phyloP scores from a whole-genome alignment of 192 early-diverging fungal genomes.

The Rhizophagus prolifer region DNA sequence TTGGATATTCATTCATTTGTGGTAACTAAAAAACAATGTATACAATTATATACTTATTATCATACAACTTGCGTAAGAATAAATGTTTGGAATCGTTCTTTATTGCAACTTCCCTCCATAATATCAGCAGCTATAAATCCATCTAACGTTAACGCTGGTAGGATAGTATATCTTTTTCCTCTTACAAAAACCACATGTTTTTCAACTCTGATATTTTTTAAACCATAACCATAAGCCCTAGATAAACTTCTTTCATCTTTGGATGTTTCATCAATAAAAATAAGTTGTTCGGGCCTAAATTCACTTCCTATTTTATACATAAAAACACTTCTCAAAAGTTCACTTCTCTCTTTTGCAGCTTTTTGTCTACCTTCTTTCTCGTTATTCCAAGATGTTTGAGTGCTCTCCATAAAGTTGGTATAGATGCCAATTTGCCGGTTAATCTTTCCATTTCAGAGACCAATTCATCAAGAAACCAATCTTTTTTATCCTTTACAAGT shows the following conservation, averaged over 20 bases:
- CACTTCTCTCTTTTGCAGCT: not conserved
- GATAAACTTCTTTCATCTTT: slow-evolving; percentile 7
- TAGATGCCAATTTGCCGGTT: not conserved
- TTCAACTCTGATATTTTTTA: not conserved
- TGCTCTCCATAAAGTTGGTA: not conserved
- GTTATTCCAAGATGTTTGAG: slow-evolving; percentile 2
- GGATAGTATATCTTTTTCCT: slow-evolving; percentile 3
- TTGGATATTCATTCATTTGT: not conserved
- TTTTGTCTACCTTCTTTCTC: not conserved
- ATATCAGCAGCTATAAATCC: slow-evolving; percentile 1
- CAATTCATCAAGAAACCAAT: slow-evolving; percentile 18
- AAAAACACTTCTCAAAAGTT: slow-evolving; percentile 1
- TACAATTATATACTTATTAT: not conserved
- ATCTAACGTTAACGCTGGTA: not conserved
- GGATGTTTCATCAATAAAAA: slow-evolving; percentile 9
- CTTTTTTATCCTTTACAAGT: not conserved
- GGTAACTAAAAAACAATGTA: not conserved
- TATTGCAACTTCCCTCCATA: slow-evolving; percentile 12
- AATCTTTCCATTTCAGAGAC: not conserved
- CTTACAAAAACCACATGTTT: slow-evolving; percentile 9
- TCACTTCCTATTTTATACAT: slow-evolving; percentile 7
- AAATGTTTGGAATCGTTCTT: slow-evolving; percentile 1
- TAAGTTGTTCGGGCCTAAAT: not conserved
- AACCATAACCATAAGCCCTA: not conserved
- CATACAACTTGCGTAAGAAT: not conserved